Percentiles rank a stretch among this genome's conserved stretches.
Evolutionary conservation across 2,329 filamentous ascomycete species (phyloP).

Genomic region (Verticillium isaacii): DNA sequence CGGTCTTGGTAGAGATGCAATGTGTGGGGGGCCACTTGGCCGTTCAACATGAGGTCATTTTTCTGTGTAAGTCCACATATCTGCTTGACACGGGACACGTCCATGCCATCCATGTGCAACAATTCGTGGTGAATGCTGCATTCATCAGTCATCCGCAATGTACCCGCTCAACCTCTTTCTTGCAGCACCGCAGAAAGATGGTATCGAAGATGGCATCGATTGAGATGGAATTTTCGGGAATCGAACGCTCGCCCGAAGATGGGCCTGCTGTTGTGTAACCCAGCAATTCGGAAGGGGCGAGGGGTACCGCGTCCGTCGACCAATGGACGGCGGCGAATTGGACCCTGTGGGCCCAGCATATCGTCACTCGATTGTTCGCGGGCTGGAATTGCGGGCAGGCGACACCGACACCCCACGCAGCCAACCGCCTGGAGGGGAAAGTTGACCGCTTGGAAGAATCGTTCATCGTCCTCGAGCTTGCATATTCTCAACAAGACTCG

Average conservation of each 20-base stretch:
- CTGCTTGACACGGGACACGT: neutral
- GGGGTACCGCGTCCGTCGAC: neutral
- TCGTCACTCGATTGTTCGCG: neutral
- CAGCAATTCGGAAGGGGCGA: neutral
- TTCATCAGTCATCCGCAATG: neutral
- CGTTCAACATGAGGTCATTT: neutral
- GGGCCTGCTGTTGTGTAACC: neutral
- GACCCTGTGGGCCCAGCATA: conserved; percentile 1
- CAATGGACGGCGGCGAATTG: neutral
- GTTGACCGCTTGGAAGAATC: neutral
- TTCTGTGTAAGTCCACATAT: neutral
- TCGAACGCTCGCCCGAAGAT: too few species aligned
- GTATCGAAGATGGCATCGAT: too few species aligned
- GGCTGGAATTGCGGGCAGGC: neutral
- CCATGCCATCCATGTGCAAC: too few species aligned
- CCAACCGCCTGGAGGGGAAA: neutral
- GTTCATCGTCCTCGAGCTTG: too few species aligned
- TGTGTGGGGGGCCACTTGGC: neutral
- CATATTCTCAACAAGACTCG: too few species aligned
- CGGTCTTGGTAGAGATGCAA: neutral
- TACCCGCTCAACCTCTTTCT: too few species aligned
- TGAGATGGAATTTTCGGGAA: too few species aligned
- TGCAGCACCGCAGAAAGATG: too few species aligned
- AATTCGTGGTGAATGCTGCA: neutral
- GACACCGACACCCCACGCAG: too few species aligned